These are phyloP conservation scores for Fabrea salina DNA, from an alignment of 169 alveolate species.

Conservation along the genomic window DNA sequence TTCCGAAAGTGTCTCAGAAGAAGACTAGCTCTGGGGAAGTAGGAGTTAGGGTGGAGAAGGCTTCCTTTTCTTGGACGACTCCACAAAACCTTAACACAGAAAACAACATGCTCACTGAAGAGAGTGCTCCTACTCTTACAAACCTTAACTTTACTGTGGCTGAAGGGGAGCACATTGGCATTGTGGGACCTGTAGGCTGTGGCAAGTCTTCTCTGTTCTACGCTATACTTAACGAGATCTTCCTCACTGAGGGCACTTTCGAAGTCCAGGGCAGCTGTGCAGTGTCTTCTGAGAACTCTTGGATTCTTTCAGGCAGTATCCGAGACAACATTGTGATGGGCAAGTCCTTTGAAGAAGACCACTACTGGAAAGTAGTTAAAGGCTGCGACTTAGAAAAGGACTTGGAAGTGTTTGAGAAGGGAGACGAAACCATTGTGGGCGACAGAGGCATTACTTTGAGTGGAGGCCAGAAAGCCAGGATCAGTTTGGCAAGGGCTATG, in stretches of 20 bases:
- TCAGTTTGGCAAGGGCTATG: constrained; percentile 85
- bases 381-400: constrained; percentile 44
- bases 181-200: constrained; percentile 39
- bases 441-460: constrained; percentile 86
- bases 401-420: constrained; percentile 70
- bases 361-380: neutral
- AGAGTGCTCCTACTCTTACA: no score
- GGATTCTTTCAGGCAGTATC: neutral
- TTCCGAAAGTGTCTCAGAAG: no score
- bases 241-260: neutral
- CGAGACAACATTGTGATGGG: constrained; percentile 21
- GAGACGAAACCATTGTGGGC: constrained; percentile 87
- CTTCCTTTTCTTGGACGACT: no score
- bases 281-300: neutral
- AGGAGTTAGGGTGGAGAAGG: no score
- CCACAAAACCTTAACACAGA: no score
- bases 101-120: no score
- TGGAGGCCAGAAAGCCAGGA: constrained; percentile 89
- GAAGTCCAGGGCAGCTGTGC: neutral
- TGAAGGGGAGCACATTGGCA: constrained; percentile 65
- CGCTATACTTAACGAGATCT: constrained; percentile 5
- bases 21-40: no score
- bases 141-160: no score
- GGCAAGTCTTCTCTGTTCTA: constrained; percentile 15
- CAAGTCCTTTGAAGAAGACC: neutral